Conservation (phyloP, 768 basidiomycete genomes). For the Podaxis sp. region DNA sequence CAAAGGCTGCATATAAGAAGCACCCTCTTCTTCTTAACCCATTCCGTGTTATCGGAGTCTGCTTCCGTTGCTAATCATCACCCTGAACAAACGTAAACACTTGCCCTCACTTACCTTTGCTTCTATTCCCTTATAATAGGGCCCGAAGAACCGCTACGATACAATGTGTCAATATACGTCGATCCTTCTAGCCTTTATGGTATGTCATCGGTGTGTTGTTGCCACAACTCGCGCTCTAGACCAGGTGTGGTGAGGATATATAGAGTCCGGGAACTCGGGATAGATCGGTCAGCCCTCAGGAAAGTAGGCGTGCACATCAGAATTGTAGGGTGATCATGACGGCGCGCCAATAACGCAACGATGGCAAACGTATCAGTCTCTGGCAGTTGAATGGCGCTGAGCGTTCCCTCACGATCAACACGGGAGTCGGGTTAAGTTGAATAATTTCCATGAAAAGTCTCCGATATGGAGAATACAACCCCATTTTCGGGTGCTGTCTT, state of each 20-base stretch:
- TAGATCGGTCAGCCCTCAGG: neutral
- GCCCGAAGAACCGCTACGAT: neutral
- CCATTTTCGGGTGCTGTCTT: neutral
- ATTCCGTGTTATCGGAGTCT: neutral
- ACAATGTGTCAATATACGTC: neutral
- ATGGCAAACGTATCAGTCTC: too few relatives aligned
- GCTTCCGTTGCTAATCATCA: neutral
- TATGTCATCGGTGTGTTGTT: neutral
- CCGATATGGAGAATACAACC: neutral
- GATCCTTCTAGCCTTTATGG: neutral
- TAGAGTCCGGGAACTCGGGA: neutral
- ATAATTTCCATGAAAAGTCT: neutral
- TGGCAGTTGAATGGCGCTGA: neutral
- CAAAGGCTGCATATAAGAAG: neutral
- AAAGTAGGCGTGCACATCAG: neutral
- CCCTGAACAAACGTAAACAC: neutral
- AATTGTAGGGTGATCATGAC: too few relatives aligned
- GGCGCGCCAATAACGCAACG: too few relatives aligned
- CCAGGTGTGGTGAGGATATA: neutral
- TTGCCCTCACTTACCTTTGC: neutral
- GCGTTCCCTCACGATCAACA: neutral
- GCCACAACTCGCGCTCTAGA: neutral
- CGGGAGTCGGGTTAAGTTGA: neutral
- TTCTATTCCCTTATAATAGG: neutral
- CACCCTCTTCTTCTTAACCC: neutral